Evolutionary conservation across 208 protist species (phyloP), one percentile per base, ranked within the genome.

Genomic region (Crithidia bombi): DNA sequence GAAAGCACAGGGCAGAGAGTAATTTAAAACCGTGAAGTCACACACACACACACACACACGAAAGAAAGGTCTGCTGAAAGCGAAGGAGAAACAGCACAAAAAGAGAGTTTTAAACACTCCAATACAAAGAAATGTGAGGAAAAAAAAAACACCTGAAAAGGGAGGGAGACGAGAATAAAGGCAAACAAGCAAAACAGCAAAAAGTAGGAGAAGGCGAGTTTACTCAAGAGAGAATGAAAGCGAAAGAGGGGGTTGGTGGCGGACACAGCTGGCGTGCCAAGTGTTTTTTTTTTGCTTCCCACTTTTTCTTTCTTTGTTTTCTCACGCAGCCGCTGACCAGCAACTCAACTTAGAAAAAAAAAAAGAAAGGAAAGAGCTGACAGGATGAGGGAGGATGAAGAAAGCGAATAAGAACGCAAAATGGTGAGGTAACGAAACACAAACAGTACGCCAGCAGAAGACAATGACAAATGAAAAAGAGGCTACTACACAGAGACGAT

Each of bases 141-240:
- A 50, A 50, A 11, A 50, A 33, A 54, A 2, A 66, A 54, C 6
- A 9, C 41, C 10, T 7, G 30, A 49, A n/a, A 69, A 58, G 14
- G 9, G 46, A 54, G 23, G 25, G 25, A 54, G n/a, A 54, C 3
- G n/a, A 54, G 32, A 54, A 30, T 33, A 30, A 11, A 9, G 14
- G 47, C 1, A 56, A 69, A 49, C 5, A 69, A 59, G 9, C n/a
- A 50, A 51, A 70, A 59, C 46, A 59, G 41, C 25, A 54, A 54
- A 33, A 54, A 6, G 32, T 15, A 54, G 43, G 17, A 21, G 17
- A 21, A 19, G 14, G 17, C 11, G 5, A 47, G 43, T 6, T 19
- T 23, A 21, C 17, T n/a, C 38, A 6, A 50, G n/a, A 50, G n/a
- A 14, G 44, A 50, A 50, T n/a, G n/a, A n/a, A n/a, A n/a, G n/a